Base-by-base conservation (phyloP, 345 rosid species). In the Jatropha curcas region DNA sequence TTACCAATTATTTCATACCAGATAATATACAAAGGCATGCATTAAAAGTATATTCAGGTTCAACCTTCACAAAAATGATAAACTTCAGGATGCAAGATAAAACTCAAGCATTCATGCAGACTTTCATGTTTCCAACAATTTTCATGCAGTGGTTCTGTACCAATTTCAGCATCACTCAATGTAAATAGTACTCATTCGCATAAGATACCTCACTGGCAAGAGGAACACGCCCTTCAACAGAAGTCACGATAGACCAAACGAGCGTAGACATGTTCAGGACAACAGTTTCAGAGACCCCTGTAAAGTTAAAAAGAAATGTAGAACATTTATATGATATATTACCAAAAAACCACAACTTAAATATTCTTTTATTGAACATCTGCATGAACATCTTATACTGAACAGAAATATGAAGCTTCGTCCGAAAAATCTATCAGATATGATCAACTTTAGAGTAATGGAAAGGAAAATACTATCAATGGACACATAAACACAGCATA, bases 181-280 rank as follows among this genome's bases (percentile, higher is more conserved):
- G 12, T 51, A 72, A 19, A 34, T 16, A 55, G 58, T 28, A 59
- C 41, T 45, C 7, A 39, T 31, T 71, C 35, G 41, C 45, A 43
- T 53, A 33, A 71, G 68, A 60, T 91, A 93, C 99, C 99, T 96
- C 99, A 72, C 98, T 96, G 66, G 98, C 99, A 76, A 96, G 84
- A 69, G 99, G 95, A 76, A 85, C 89, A 59, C 97, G 94, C 39
- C 99, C 99, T 81, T 91, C 78, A 76, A 89, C 95, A 70, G 91
- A 86, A 75, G 93, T 84, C 24, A 96, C 88, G 67, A 87, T 92
- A 64, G 97, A 96, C 98, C 97, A 96, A 65, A 86, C 86, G 55
- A 96, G 89, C 6, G 97, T 91, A 56, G 98, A 96, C 99, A 91
- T 96, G 89, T 96, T 96, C 65, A 91, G 92, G 48, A 93, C 97